phyloP scores from a whole-genome alignment of 441 rosid genomes.

The Biscutella laevigata region DNA sequence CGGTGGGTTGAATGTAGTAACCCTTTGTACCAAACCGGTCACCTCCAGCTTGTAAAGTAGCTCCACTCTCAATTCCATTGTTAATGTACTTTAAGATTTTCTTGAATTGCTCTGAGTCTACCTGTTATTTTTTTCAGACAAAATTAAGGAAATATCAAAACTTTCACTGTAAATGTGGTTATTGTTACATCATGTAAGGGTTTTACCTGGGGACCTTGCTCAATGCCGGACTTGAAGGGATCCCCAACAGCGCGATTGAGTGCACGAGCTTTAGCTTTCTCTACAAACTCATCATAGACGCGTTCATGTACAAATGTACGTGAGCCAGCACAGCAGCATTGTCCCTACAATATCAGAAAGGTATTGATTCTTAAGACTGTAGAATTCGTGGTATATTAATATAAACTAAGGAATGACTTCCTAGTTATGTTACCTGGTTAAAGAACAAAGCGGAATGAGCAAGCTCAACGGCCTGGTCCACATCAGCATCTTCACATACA shows the following conservation, averaged over 20 bases:
- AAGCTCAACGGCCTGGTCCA: constrained; percentile 53
- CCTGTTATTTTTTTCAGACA: constrained; percentile 29
- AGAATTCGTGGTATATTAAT: no score
- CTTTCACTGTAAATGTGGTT: neutral
- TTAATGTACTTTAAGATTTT: constrained; percentile 60
- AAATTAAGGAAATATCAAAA: neutral
- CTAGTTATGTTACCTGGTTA: constrained; percentile 49
- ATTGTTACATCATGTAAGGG: constrained; percentile 4
- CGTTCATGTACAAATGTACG: constrained; percentile 61
- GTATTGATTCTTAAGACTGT: neutral
- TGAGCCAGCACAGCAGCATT: constrained; percentile 62
- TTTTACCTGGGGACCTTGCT: constrained; percentile 67
- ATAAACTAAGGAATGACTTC: no score
- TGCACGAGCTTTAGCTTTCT: constrained; percentile 62
- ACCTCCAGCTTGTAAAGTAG: constrained; percentile 81
- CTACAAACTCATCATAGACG: constrained; percentile 58
- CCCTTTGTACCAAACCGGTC: constrained; percentile 58
- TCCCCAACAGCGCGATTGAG: constrained; percentile 47
- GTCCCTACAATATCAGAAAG: constrained; percentile 34
- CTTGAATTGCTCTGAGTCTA: constrained; percentile 58
- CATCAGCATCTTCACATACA: constrained; percentile 70
- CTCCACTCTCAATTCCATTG: constrained; percentile 56
- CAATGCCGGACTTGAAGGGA: constrained; percentile 52
- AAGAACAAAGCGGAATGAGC: constrained; percentile 62
- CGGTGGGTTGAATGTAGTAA: constrained; percentile 77